Evolutionary conservation across 176 grass and related monocot species (phyloP).

Genomic region (Hsuehochloa calcarea): DNA sequence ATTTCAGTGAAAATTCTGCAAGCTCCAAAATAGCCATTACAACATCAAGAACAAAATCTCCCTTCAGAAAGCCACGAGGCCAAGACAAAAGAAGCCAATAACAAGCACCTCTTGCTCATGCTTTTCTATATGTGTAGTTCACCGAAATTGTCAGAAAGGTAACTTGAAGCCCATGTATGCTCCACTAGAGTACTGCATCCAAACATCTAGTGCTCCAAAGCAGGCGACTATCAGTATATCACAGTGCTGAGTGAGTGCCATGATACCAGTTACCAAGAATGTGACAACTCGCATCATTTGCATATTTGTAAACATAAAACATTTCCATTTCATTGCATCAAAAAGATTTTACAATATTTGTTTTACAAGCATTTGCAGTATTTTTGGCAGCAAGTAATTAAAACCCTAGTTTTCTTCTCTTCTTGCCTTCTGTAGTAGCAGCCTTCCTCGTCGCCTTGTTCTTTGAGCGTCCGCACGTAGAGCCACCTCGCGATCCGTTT

Average conservation of each 20-base stretch:
- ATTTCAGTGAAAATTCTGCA: not conserved
- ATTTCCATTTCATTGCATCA: too few species aligned
- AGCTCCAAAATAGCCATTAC: not conserved
- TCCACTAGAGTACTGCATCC: conserved; percentile 51
- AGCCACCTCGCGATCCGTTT: too few species aligned
- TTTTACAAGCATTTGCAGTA: too few species aligned
- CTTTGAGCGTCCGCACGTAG: too few species aligned
- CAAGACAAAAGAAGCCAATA: conserved; percentile 9
- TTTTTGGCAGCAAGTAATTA: too few species aligned
- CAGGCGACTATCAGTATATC: conserved; percentile 42
- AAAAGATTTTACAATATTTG: too few species aligned
- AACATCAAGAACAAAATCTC: not conserved
- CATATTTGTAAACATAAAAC: too few species aligned
- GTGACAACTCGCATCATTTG: too few species aligned
- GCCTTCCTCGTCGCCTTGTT: too few species aligned
- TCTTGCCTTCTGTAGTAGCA: too few species aligned
- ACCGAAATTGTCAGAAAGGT: conserved; percentile 39
- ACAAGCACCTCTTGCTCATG: not conserved
- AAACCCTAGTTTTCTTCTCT: too few species aligned
- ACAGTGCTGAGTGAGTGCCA: conserved; percentile 82
- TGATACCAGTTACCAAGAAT: conserved; percentile 51
- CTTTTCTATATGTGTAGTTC: not conserved
- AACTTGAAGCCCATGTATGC: conserved; percentile 86
- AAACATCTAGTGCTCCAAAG: conserved; percentile 59
- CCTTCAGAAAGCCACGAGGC: not conserved